Evolutionary conservation across 2,329 filamentous ascomycete genomes (phyloP), one percentile per base, ranked within the genome.

Genomic region (Phoma sp.): DNA sequence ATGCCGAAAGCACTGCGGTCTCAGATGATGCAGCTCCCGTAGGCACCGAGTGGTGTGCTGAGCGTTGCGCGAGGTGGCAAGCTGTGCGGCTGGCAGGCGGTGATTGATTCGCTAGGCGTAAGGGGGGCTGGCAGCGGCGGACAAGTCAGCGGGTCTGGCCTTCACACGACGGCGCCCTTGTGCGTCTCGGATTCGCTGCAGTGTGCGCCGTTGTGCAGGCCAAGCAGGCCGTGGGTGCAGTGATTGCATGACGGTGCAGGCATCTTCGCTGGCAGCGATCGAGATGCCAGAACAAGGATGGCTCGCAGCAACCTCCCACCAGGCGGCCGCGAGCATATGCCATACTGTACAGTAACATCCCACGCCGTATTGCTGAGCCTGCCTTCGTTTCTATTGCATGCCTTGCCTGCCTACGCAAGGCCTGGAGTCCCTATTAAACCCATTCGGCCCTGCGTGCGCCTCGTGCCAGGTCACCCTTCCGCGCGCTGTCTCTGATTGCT

Each of bases 381-480:
- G 63, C 64, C 63, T 57, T 62, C 51, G 55, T 62, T 61, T 53
- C 40, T 41, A 47, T 57, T 54, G 45, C 57, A 50, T 60, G 44
- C 61, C 50, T 18, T 9, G 27, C 27, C 27, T 29, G 9, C 27
- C 6, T 29, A 29, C 27, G 27, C 27, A 55, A 56, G 53, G 46
- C 32, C 56, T 59, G 56, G 58, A 46, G 43, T 46, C 52, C 52
- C 48, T 62, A 54, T 62, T 61, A 50, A 64, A 58, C 48, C 63
- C 50, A 59, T 52, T 62, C 58, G 45, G 53, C 60, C 59, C 53
- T 52, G 55, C 47, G 25, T 56, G 59, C 56, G 60, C 61, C 62
- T 49, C 57, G 62, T 65, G 62, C 62, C 62, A 65, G 59, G 62
- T 68, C 64, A 66, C 59, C 64, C 52, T 59, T 65, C 59, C 52